A percentile compares a stretch with the other conserved stretches of the same genome.
These are phyloP conservation scores for Aspergillus felis DNA, from an alignment of 2,329 filamentous ascomycete species.

Conservation along the genomic window DNA sequence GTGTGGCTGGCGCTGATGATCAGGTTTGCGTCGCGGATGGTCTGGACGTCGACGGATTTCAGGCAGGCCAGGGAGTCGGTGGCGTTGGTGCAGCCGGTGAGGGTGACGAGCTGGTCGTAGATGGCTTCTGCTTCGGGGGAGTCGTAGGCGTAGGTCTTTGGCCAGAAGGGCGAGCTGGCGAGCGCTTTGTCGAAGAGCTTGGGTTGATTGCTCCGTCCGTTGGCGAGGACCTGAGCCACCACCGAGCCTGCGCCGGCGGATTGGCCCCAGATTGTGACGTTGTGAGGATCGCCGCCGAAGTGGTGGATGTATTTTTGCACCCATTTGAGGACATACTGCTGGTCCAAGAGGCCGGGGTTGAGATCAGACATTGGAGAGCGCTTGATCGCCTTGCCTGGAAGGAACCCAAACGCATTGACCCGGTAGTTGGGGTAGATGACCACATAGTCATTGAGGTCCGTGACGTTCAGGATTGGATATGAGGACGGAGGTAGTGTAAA, in stretches of 20 bases:
- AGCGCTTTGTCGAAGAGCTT: constrained; percentile 50
- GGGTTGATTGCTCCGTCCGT: constrained; percentile 39
- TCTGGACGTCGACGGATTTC: constrained; percentile 52
- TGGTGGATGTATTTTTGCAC: constrained; percentile 50
- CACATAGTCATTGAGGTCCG: constrained; percentile 48
- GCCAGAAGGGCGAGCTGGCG: constrained; percentile 55
- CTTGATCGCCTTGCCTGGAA: constrained; percentile 48
- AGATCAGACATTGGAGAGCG: constrained; percentile 44
- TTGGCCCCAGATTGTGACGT: constrained; percentile 55
- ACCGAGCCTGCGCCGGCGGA: constrained; percentile 50
- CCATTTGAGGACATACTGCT: constrained; percentile 51
- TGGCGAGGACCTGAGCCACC: constrained; percentile 44
- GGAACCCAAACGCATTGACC: constrained; percentile 55
- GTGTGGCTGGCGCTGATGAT: constrained; percentile 47
- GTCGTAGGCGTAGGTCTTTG: constrained; percentile 55
- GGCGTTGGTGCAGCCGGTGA: constrained; percentile 47
- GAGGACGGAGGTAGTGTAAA: constrained; percentile 54
- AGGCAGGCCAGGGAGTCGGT: constrained; percentile 51
- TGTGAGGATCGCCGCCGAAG: constrained; percentile 52
- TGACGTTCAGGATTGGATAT: constrained; percentile 57
- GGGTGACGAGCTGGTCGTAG: constrained; percentile 45
- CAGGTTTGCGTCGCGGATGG: constrained; percentile 51
- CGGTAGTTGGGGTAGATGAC: constrained; percentile 54
- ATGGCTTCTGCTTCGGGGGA: constrained; percentile 49
- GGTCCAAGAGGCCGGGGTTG: constrained; percentile 52